These are phyloP conservation scores for Aspergillus sp. DNA, from an alignment of 2,329 filamentous ascomycete species.

Conservation along the genomic window DNA sequence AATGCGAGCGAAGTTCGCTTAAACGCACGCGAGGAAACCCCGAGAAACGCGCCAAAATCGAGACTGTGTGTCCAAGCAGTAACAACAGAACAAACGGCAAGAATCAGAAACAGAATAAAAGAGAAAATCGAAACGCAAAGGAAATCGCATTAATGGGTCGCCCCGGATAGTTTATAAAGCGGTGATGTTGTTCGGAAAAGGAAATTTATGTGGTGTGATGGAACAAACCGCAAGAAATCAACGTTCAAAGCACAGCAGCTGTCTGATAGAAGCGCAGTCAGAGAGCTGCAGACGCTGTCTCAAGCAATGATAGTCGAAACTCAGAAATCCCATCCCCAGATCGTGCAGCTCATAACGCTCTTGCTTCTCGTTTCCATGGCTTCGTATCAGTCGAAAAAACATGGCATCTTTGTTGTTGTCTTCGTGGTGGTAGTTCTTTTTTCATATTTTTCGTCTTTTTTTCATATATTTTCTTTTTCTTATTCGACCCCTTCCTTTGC, in stretches of 20 bases:
- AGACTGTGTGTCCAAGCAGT: neutral
- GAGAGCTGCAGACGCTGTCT: no score
- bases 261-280: neutral
- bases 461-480: no score
- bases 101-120: slow-evolving; percentile 5
- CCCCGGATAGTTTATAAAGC: slow-evolving; percentile 30
- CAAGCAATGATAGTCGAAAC: neutral
- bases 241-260: slow-evolving; percentile 3
- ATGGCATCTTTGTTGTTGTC: slow-evolving; percentile 8
- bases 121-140: slow-evolving; percentile 8
- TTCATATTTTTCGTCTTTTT: neutral
- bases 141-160: slow-evolving; percentile 28
- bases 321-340: slow-evolving; percentile 15
- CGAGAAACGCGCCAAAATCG: slow-evolving; percentile 1
- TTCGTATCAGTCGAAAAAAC: slow-evolving; percentile 18
- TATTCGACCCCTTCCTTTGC: no score
- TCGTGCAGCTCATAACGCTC: slow-evolving; percentile 30
- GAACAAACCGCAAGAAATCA: slow-evolving; percentile 7
- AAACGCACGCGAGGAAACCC: neutral
- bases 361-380: slow-evolving; percentile 25
- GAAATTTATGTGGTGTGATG: slow-evolving; percentile 4
- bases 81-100: slow-evolving; percentile 3
- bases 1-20: no score
- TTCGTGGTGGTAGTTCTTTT: neutral
- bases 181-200: slow-evolving; percentile 13